Percentiles rank a stretch among this genome's conserved stretches.
Conservation (phyloP, 495 filamentous ascomycete species). For the Darksidea phi region DNA sequence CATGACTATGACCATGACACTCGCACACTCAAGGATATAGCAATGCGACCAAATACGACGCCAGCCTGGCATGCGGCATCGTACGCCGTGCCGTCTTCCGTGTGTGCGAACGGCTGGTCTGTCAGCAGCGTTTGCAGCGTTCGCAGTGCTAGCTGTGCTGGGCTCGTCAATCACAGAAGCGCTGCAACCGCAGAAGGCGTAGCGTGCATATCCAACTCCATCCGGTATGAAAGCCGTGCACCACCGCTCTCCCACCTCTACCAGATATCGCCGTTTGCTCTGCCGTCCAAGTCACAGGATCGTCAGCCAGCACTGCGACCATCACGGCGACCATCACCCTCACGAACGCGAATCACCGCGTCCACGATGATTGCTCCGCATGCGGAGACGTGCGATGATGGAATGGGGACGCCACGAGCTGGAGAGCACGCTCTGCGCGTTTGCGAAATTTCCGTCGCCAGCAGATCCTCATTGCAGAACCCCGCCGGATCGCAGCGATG, state of each 20-base stretch:
- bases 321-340: not conserved
- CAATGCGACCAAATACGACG: too few relatives aligned
- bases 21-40: too few relatives aligned
- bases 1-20: too few relatives aligned
- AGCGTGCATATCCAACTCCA: conserved; percentile 12
- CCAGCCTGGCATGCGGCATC: conserved; percentile 24
- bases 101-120: conserved; percentile 17
- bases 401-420: not conserved
- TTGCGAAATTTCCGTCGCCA: not conserved
- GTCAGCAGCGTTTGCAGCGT: conserved; percentile 26
- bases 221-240: conserved; percentile 28
- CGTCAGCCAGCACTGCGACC: not conserved
- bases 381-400: not conserved
- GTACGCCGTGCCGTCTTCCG: conserved; percentile 9
- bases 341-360: not conserved
- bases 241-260: conserved; percentile 3
- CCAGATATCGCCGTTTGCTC: not conserved
- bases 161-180: conserved; percentile 9
- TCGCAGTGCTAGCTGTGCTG: conserved; percentile 15
- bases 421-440: not conserved
- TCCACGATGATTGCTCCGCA: not conserved
- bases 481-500: not conserved
- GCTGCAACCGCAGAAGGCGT: conserved; percentile 24
- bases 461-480: not conserved
- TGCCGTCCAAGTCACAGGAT: not conserved